Evolutionary conservation across 768 basidiomycete species (phyloP).

Genomic region (Russula brevipes): DNA sequence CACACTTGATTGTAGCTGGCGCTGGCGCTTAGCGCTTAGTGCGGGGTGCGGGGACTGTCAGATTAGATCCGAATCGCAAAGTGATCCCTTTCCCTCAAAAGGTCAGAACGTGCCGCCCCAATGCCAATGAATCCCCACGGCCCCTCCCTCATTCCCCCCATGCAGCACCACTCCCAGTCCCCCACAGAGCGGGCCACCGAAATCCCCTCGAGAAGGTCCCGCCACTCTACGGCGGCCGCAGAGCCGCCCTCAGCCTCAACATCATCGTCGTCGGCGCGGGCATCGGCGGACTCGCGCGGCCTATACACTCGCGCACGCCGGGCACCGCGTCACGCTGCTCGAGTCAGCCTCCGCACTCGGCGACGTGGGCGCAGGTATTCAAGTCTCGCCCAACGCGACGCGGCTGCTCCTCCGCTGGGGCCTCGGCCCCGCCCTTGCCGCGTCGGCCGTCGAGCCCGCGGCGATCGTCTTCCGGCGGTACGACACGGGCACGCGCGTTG

Average conservation of each 20-base stretch:
- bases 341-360: slow-evolving; percentile 37
- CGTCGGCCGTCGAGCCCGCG: slow-evolving; percentile 35
- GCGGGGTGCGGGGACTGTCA: no score
- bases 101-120: background rate
- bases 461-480: slow-evolving; percentile 39
- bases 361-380: slow-evolving; percentile 42
- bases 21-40: no score
- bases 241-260: slow-evolving; percentile 34
- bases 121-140: no score
- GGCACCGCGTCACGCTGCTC: slow-evolving; percentile 38
- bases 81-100: background rate
- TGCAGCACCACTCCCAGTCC: background rate
- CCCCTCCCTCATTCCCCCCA: background rate
- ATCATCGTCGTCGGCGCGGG: slow-evolving; percentile 41
- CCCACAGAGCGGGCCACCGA: background rate
- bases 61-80: no score
- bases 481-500: slow-evolving; percentile 36
- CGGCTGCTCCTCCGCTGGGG: slow-evolving; percentile 39
- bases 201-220: slow-evolving; percentile 20
- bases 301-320: slow-evolving; percentile 37
- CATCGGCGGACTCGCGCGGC: slow-evolving; percentile 41
- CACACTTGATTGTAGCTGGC: no score
- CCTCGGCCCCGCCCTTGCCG: slow-evolving; percentile 31
- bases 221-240: slow-evolving; percentile 31
- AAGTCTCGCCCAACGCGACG: slow-evolving; percentile 39